Conservation (phyloP, 257 asterid genomes). For the Henckelia pumila region DNA sequence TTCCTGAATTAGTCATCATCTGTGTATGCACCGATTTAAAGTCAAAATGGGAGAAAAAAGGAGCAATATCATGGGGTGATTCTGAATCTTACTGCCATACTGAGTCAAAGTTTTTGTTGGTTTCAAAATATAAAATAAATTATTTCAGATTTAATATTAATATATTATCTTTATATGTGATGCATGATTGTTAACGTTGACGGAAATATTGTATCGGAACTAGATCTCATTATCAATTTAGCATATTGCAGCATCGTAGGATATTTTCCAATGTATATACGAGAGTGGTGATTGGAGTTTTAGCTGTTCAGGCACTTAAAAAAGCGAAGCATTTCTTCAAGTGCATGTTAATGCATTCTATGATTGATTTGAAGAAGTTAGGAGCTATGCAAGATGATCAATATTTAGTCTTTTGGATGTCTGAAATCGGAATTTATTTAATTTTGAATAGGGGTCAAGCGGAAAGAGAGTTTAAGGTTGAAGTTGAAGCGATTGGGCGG, state of each 20-base stretch:
- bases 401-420: conserved; percentile 1
- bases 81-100: not conserved
- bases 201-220: too few relatives aligned
- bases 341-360: not conserved
- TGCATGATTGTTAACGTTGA: not conserved
- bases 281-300: too few relatives aligned
- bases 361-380: not conserved
- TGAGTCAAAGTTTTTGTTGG: not conserved
- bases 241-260: too few relatives aligned
- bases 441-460: conserved; percentile 82
- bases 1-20: not conserved
- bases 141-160: too few relatives aligned
- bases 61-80: not conserved
- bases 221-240: too few relatives aligned
- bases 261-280: too few relatives aligned
- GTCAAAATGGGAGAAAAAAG: not conserved
- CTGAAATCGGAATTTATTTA: conserved; percentile 6
- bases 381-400: not conserved
- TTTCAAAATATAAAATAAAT: not conserved
- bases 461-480: conserved; percentile 89
- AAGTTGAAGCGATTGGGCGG: conserved; percentile 91
- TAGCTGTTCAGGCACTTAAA: too few relatives aligned
- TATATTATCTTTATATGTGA: not conserved
- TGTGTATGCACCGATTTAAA: not conserved
- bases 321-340: too few relatives aligned